phyloP scores from a whole-genome alignment of 2,329 filamentous ascomycete genomes.

The Cordyceps fumosorosea region DNA sequence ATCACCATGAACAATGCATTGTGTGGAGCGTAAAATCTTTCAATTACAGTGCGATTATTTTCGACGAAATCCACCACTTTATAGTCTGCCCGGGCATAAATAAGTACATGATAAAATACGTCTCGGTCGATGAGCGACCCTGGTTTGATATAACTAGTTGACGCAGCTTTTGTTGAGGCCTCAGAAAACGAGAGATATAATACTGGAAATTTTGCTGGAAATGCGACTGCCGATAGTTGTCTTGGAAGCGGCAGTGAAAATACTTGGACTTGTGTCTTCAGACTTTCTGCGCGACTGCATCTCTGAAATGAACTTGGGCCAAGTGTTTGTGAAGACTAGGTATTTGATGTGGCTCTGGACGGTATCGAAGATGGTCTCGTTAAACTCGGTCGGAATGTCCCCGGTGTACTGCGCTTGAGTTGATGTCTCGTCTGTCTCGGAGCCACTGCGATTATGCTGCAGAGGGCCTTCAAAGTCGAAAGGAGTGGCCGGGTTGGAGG shows the following conservation, averaged over 20 bases:
- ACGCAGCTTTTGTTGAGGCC: not conserved
- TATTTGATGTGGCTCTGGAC: conserved; percentile 21
- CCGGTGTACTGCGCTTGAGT: conserved; percentile 5
- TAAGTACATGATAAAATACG: not conserved
- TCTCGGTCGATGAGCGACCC: not conserved
- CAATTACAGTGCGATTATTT: not conserved
- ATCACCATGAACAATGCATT: not conserved
- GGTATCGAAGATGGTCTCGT: conserved; percentile 14
- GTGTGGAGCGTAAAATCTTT: not conserved
- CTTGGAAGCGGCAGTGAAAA: conserved; percentile 7
- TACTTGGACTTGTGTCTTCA: conserved; percentile 9
- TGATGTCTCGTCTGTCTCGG: not conserved
- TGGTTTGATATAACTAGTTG: not conserved
- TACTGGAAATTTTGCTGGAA: conserved; percentile 4
- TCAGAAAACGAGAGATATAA: conserved; percentile 8
- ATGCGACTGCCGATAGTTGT: conserved; percentile 9
- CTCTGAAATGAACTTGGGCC: conserved; percentile 23
- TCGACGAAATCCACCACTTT: not conserved
- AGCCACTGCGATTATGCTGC: not conserved
- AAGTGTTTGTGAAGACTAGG: conserved; percentile 25
- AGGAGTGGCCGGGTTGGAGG: conserved; percentile 19
- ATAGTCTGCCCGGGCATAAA: not conserved
- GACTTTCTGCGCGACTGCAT: conserved; percentile 12
- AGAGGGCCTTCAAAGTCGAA: conserved; percentile 14
- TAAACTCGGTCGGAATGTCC: conserved; percentile 3